Evolutionary conservation across 2,329 filamentous ascomycete genomes (phyloP).

Genomic region (Spiromastix sp.): DNA sequence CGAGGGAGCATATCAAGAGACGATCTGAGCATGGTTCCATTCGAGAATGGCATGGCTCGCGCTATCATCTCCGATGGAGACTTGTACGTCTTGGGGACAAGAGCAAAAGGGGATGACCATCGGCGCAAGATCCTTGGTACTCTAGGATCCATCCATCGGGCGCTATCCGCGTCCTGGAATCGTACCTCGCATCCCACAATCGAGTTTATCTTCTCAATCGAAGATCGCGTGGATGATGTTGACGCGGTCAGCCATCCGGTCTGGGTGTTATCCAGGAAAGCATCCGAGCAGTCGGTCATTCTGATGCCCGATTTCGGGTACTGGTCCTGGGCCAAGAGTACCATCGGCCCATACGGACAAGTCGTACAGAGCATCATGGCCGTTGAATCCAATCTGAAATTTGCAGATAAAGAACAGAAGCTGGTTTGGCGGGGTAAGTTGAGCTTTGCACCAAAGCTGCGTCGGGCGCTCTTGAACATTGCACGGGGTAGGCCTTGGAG

Average conservation of each 20-base stretch:
- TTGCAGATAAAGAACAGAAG: constrained; percentile 29
- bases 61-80: constrained; percentile 24
- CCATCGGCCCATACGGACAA: constrained; percentile 26
- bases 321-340: constrained; percentile 37
- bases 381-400: constrained; percentile 17
- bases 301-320: constrained; percentile 44
- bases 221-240: constrained; percentile 35
- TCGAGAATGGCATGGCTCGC: constrained; percentile 24
- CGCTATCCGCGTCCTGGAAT: constrained; percentile 31
- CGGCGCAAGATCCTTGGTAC: constrained; percentile 30
- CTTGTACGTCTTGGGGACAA: constrained; percentile 21
- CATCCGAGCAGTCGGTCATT: constrained; percentile 34
- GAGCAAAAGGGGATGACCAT: constrained; percentile 24
- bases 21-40: constrained; percentile 19
- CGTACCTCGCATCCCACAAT: constrained; percentile 33
- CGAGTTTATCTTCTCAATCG: constrained; percentile 37
- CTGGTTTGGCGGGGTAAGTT: constrained; percentile 40
- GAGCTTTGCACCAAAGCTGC: constrained; percentile 32
- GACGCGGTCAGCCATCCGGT: constrained; percentile 25
- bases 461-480: constrained; percentile 29
- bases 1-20: constrained; percentile 17
- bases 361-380: constrained; percentile 23
- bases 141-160: constrained; percentile 38
- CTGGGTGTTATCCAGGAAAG: constrained; percentile 32
- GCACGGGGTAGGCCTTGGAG: constrained; percentile 35